Percentiles rank a stretch among this genome's conserved stretches.
Evolutionary conservation across 2,329 filamentous ascomycete genomes (phyloP).

Genomic region (Chlorencoelia australis): DNA sequence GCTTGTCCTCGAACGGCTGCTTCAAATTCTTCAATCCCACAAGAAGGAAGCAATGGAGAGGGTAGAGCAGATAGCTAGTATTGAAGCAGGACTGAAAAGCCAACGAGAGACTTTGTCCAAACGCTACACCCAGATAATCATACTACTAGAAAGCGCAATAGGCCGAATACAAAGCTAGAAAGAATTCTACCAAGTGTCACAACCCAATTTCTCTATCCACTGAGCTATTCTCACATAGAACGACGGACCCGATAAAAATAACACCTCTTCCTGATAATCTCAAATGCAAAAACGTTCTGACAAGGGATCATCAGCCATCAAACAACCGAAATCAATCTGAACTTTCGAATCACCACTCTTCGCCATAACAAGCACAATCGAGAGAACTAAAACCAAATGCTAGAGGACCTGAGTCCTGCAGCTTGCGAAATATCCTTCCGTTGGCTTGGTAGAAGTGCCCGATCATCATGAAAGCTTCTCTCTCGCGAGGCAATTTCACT

Average conservation of each 20-base stretch:
- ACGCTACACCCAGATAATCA: conserved; percentile 19
- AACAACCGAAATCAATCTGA: conserved; percentile 1
- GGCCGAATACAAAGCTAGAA: conserved; percentile 11
- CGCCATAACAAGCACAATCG: too few species aligned
- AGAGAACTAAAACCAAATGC: too few species aligned
- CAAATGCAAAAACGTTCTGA: not conserved
- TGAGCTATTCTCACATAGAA: too few species aligned
- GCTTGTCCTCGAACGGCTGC: conserved; percentile 31
- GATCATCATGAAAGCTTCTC: conserved; percentile 20
- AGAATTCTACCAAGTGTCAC: too few species aligned
- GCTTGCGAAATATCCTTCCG: conserved; percentile 2
- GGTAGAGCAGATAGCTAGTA: conserved; percentile 4
- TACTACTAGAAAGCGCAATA: conserved; percentile 12
- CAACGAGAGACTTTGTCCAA: conserved; percentile 15
- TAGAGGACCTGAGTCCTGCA: conserved; percentile 11
- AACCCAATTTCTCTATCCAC: too few species aligned
- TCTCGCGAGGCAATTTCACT: conserved; percentile 7
- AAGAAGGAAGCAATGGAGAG: conserved; percentile 8
- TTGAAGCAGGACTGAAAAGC: conserved; percentile 10
- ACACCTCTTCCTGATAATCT: not conserved
- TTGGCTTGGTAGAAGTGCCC: conserved; percentile 21
- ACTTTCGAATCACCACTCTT: conserved; percentile 21
- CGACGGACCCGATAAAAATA: too few species aligned
- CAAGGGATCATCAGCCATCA: not conserved
- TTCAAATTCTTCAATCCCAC: conserved; percentile 15